Conservation (phyloP, 306 rosid genomes). For the Acmispon strigosus region DNA sequence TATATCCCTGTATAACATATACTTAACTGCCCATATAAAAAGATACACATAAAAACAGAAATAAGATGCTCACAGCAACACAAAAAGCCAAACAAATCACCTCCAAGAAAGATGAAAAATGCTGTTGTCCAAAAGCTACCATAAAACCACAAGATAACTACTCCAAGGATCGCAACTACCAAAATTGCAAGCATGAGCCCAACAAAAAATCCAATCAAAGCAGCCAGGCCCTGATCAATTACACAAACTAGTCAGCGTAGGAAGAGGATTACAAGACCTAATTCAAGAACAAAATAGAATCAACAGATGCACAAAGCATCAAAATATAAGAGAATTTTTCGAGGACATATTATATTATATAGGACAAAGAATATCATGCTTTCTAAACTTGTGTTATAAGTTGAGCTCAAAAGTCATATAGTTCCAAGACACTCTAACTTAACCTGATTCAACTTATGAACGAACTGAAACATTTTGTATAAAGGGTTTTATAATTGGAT, state of each 20-base stretch:
- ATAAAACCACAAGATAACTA: slow-evolving; percentile 75
- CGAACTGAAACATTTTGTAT: neutral
- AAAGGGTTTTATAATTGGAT: slow-evolving; percentile 8
- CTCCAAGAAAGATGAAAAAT: slow-evolving; percentile 74
- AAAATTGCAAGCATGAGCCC: slow-evolving; percentile 69
- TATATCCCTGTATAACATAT: neutral
- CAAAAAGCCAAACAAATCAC: slow-evolving; percentile 39
- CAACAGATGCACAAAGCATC: slow-evolving; percentile 4
- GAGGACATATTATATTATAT: neutral
- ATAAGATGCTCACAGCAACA: slow-evolving; percentile 15
- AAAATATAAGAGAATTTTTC: neutral
- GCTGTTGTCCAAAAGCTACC: slow-evolving; percentile 93
- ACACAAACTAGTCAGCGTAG: slow-evolving; percentile 16
- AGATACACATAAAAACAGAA: neutral
- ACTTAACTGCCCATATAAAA: neutral
- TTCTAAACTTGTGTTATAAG: neutral
- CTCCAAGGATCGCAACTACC: slow-evolving; percentile 64
- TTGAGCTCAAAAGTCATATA: slow-evolving; percentile 3
- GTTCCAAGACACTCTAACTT: slow-evolving; percentile 12
- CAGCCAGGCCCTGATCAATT: slow-evolving; percentile 59
- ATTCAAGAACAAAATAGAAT: slow-evolving; percentile 10
- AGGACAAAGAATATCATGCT: neutral
- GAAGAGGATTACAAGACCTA: neutral
- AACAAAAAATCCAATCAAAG: slow-evolving; percentile 56
- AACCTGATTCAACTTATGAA: neutral